These are phyloP conservation scores for Paraphoma sp. DNA, from an alignment of 2,329 filamentous ascomycete genomes.

Conservation along the genomic window DNA sequence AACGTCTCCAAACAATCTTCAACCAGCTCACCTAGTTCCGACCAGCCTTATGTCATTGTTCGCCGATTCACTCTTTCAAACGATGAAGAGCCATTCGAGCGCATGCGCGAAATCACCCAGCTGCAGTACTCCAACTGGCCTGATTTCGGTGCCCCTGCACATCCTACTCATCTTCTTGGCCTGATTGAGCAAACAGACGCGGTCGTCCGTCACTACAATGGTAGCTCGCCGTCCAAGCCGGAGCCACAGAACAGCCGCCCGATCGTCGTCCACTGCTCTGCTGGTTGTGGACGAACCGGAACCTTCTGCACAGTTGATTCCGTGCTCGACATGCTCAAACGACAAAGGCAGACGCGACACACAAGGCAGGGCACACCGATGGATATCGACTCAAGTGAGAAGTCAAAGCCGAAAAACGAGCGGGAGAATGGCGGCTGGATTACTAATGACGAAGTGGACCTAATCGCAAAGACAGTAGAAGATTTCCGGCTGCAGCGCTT, in stretches of 20 bases:
- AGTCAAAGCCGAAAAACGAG: conserved; percentile 26
- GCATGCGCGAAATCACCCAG: conserved; percentile 91
- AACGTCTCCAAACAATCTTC: conserved; percentile 34
- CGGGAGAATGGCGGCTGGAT: conserved; percentile 68
- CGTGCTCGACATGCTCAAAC: conserved; percentile 94
- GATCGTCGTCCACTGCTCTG: conserved; percentile 92
- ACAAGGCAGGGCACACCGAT: conserved; percentile 51
- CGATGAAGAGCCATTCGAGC: conserved; percentile 76
- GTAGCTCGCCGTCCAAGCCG: conserved; percentile 64
- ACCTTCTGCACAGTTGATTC: conserved; percentile 97
- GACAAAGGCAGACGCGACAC: conserved; percentile 64
- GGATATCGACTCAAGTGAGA: conserved; percentile 36
- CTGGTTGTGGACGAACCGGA: conserved; percentile 92
- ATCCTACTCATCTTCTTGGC: conserved; percentile 83
- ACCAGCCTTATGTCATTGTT: conserved; percentile 78
- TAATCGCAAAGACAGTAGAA: conserved; percentile 86
- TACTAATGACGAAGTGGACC: conserved; percentile 72
- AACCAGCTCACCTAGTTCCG: conserved; percentile 49
- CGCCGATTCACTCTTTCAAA: conserved; percentile 88
- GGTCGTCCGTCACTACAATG: conserved; percentile 60
- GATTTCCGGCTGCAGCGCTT: conserved; percentile 87
- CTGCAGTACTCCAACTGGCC: conserved; percentile 97
- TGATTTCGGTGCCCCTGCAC: conserved; percentile 91
- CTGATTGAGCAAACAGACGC: conserved; percentile 90
- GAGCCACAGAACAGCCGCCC: conserved; percentile 64